phyloP scores from a whole-genome alignment of 2,329 filamentous ascomycete species.

The Exophiala lecanii-corni region DNA sequence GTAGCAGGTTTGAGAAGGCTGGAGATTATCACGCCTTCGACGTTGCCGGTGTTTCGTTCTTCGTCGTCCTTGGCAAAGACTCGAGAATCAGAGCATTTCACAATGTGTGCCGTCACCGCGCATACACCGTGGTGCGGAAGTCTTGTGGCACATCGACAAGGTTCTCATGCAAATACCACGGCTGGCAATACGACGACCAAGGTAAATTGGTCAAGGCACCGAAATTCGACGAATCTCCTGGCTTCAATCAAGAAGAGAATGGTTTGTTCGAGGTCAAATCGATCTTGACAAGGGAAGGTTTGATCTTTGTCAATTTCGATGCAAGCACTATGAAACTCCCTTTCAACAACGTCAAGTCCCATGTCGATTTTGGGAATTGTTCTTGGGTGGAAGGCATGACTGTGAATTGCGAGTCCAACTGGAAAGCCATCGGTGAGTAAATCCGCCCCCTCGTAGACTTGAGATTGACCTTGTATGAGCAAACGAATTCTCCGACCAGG shows the following conservation, averaged over 20 bases:
- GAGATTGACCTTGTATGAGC: constrained; percentile 4
- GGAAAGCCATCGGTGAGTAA: constrained; percentile 24
- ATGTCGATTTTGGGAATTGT: constrained; percentile 16
- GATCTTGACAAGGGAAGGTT: constrained; percentile 18
- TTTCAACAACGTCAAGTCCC: constrained; percentile 23
- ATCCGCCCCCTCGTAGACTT: background rate
- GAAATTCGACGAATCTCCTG: constrained; percentile 51
- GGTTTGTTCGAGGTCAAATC: constrained; percentile 41
- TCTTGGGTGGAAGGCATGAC: constrained; percentile 17
- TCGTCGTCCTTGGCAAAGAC: constrained; percentile 49
- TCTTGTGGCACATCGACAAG: constrained; percentile 45
- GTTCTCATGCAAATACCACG: constrained; percentile 58
- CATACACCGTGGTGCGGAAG: constrained; percentile 54
- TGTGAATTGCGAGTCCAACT: constrained; percentile 15
- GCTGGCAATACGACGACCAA: constrained; percentile 57
- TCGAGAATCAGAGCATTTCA: constrained; percentile 57
- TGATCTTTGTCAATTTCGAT: constrained; percentile 25
- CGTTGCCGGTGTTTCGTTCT: constrained; percentile 53
- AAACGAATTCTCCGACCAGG: constrained; percentile 20
- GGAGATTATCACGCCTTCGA: constrained; percentile 56
- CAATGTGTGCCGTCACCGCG: constrained; percentile 59
- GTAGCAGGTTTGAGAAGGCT: constrained; percentile 45
- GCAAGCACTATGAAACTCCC: constrained; percentile 21
- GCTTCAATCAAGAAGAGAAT: constrained; percentile 55
- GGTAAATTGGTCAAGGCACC: constrained; percentile 59